phyloP scores from a whole-genome alignment of 257 asterid species.

The Scutellaria galericulata region DNA sequence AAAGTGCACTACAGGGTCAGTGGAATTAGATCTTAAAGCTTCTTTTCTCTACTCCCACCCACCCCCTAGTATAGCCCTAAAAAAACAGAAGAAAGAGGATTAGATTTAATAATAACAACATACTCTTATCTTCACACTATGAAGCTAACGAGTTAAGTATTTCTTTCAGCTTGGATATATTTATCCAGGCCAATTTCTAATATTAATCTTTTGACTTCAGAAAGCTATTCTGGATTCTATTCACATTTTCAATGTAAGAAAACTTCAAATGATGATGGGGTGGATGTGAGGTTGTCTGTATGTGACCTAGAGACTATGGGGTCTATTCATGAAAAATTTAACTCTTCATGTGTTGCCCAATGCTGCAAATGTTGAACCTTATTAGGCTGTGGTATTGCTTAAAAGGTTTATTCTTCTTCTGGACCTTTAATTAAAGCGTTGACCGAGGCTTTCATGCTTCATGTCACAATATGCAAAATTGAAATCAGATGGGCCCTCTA shows the following conservation, averaged over 20 bases:
- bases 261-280: background rate
- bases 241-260: background rate
- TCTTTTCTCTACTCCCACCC: background rate
- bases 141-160: background rate
- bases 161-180: conserved; percentile 10
- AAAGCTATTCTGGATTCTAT: conserved; percentile 3
- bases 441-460: background rate
- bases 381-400: background rate
- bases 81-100: background rate
- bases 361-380: background rate
- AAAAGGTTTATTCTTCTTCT: background rate
- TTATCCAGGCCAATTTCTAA: background rate
- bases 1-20: conserved; percentile 96
- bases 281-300: background rate
- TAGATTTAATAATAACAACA: background rate
- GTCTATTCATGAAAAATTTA: background rate
- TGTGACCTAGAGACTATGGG: background rate
- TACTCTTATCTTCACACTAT: background rate
- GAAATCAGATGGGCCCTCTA: background rate
- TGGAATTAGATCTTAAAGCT: background rate
- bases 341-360: background rate
- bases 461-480: background rate
- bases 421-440: background rate
- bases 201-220: background rate
- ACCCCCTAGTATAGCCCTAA: background rate